Conservation (phyloP, 2,329 filamentous ascomycete genomes). For the Lasiodiplodia hormozganensis region DNA sequence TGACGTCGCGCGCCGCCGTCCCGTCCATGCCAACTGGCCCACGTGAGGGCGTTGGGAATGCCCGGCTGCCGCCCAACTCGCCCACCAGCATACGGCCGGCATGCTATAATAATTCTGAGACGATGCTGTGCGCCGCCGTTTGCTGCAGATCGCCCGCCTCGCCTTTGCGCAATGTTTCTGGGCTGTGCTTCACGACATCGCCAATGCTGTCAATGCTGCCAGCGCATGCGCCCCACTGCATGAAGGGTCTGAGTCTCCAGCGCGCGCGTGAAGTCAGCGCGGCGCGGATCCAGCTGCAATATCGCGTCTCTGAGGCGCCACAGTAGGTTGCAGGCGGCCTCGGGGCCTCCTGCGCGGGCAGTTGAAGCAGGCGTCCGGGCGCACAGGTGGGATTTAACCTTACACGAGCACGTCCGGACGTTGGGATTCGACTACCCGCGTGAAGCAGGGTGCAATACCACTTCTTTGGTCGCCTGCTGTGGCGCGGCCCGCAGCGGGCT, state of each 20-base stretch:
- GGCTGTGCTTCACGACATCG: slow-evolving; percentile 15
- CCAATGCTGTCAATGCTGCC: slow-evolving; percentile 8
- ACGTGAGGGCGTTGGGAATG: slow-evolving; percentile 21
- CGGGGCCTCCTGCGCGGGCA: no score
- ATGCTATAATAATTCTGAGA: slow-evolving; percentile 25
- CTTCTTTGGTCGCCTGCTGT: no score
- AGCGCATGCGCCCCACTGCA: slow-evolving; percentile 24
- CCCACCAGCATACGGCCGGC: slow-evolving; percentile 9
- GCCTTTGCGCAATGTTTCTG: slow-evolving; percentile 25
- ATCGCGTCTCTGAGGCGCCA: slow-evolving; percentile 12
- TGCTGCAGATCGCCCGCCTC: slow-evolving; percentile 23
- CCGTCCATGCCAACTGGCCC: background rate
- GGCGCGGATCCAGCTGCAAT: slow-evolving; percentile 7
- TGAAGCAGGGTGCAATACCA: no score
- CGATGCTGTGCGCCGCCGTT: slow-evolving; percentile 24
- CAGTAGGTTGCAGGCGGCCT: no score
- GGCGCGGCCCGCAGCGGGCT: slow-evolving; percentile 21
- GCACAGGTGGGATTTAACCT: no score
- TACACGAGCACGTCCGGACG: no score
- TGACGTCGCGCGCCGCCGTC: slow-evolving; percentile 21
- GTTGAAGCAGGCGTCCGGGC: no score
- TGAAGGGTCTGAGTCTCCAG: slow-evolving; percentile 21
- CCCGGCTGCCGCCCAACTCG: slow-evolving; percentile 9
- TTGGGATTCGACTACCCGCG: no score
- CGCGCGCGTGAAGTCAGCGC: slow-evolving; percentile 7